Evolutionary conservation across 129 eudicot species (phyloP).

Genomic region (Scalesia atractyloides): DNA sequence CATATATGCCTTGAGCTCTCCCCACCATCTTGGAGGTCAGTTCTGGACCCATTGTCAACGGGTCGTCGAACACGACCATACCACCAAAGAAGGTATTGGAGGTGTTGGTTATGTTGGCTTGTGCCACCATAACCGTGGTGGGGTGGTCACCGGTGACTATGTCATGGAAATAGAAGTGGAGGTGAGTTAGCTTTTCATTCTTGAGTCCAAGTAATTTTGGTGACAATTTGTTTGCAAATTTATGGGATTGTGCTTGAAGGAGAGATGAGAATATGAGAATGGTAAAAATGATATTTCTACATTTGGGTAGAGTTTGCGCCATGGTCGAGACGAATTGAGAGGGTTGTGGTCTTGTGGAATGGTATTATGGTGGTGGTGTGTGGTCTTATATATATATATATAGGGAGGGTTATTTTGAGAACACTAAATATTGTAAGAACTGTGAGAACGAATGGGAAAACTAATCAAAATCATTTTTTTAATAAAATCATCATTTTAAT

Average conservation of each 20-base stretch:
- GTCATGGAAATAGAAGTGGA: too few relatives aligned
- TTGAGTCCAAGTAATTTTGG: constrained; percentile 21
- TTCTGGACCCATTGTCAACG: constrained; percentile 30
- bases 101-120: constrained; percentile 10
- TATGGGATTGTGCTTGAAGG: constrained; percentile 17
- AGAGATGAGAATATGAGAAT: constrained; percentile 5
- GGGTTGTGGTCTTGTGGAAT: too few relatives aligned
- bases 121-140: constrained; percentile 10
- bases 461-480: too few relatives aligned
- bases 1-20: constrained; percentile 31
- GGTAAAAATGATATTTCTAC: not conserved
- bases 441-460: too few relatives aligned
- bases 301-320: constrained; percentile 10
- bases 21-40: constrained; percentile 30
- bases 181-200: constrained; percentile 26
- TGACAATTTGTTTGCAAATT: constrained; percentile 21
- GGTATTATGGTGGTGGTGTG: not conserved
- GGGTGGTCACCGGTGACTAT: constrained; percentile 21
- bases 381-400: not conserved
- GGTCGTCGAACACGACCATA: constrained; percentile 14
- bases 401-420: not conserved
- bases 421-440: not conserved
- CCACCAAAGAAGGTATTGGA: constrained; percentile 3
- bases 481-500: too few relatives aligned
- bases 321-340: not conserved